These are phyloP conservation scores for Carex parvula DNA, from an alignment of 176 grass and related monocot species.

Conservation along the genomic window DNA sequence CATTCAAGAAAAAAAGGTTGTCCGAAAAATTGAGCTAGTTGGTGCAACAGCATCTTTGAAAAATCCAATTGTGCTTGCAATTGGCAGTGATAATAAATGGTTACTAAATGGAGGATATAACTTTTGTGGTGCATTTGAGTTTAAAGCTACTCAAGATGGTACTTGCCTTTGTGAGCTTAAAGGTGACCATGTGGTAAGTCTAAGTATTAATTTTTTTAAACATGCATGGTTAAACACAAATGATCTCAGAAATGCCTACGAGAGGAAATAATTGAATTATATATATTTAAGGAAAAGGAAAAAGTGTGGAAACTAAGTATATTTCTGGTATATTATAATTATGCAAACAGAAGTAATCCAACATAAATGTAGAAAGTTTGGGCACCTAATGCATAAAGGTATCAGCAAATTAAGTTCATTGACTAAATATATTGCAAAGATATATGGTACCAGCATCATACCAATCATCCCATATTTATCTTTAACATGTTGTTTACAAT, in stretches of 20 bases:
- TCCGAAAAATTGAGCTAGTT: slow-evolving; percentile 31
- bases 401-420: neutral
- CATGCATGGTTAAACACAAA: neutral
- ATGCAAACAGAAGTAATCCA: neutral
- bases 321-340: neutral
- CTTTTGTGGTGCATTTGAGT: slow-evolving; percentile 36
- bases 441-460: no score
- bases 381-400: neutral
- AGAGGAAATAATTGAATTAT: no score
- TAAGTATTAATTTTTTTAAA: neutral
- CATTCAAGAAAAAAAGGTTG: slow-evolving; percentile 25
- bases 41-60: slow-evolving; percentile 40
- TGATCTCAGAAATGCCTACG: no score
- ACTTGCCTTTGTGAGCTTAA: slow-evolving; percentile 35
- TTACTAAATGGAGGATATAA: slow-evolving; percentile 34
- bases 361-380: neutral
- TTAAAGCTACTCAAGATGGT: slow-evolving; percentile 28
- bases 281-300: no score
- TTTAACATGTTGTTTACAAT: neutral
- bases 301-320: no score
- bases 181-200: slow-evolving; percentile 50
- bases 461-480: no score
- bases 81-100: slow-evolving; percentile 59
- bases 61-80: slow-evolving; percentile 46
- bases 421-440: no score